phyloP scores from a whole-genome alignment of 2,329 filamentous ascomycete genomes.

The Harringtonia lauricola region DNA sequence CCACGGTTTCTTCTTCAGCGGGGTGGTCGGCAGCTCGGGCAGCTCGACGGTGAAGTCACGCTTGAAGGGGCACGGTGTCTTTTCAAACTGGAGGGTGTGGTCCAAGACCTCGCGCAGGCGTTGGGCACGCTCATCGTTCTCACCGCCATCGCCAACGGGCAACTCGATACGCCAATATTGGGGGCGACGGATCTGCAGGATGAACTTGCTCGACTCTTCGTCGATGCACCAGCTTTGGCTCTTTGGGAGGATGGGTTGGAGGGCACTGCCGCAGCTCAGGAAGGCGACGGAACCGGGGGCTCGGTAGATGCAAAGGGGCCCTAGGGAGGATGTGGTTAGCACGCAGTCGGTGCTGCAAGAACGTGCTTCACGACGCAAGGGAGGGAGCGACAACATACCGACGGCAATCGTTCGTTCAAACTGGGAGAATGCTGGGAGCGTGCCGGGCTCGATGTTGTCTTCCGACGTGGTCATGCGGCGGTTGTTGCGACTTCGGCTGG shows the following conservation, averaged over 20 bases:
- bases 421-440: slow-evolving; percentile 62
- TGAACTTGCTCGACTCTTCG: slow-evolving; percentile 66
- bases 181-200: slow-evolving; percentile 73
- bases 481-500: slow-evolving; percentile 11
- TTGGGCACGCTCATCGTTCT: slow-evolving; percentile 50
- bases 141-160: slow-evolving; percentile 49
- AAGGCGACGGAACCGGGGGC: slow-evolving; percentile 81
- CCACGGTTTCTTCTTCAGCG: slow-evolving; percentile 58
- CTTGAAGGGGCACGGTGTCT: slow-evolving; percentile 77
- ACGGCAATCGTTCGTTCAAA: slow-evolving; percentile 73
- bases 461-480: slow-evolving; percentile 11
- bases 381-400: slow-evolving; percentile 34
- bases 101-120: slow-evolving; percentile 59
- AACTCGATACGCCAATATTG: slow-evolving; percentile 89
- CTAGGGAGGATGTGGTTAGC: slow-evolving; percentile 23
- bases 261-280: slow-evolving; percentile 69
- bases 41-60: slow-evolving; percentile 64
- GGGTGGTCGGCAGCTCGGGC: slow-evolving; percentile 55
- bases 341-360: background rate
- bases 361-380: background rate
- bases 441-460: slow-evolving; percentile 42
- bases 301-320: slow-evolving; percentile 72
- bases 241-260: slow-evolving; percentile 79
- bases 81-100: slow-evolving; percentile 73
- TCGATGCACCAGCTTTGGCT: slow-evolving; percentile 94